phyloP scores from a whole-genome alignment of 805 yeast genomes.

The Cyberlindnera maclurae region DNA sequence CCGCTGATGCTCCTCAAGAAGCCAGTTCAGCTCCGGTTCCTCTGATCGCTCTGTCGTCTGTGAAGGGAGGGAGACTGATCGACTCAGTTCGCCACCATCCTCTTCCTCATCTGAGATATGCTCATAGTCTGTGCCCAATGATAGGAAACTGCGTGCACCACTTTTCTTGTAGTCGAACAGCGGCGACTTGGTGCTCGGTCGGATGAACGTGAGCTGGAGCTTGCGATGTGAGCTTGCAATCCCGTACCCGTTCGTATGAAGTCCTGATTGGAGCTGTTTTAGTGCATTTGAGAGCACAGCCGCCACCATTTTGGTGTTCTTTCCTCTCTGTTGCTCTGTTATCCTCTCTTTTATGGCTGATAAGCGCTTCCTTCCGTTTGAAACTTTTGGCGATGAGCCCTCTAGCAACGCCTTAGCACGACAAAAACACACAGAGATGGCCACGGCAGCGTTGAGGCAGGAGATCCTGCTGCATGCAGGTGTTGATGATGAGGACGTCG shows the following conservation, averaged over 20 bases:
- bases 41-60: constrained; percentile 27
- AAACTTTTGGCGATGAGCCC: background rate
- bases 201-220: constrained; percentile 28
- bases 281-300: constrained; percentile 1
- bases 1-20: constrained; percentile 33
- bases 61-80: constrained; percentile 36
- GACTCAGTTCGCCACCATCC: constrained; percentile 31
- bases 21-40: constrained; percentile 32
- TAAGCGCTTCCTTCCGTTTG: no score
- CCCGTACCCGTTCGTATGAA: constrained; percentile 35
- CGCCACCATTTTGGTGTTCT: background rate
- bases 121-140: constrained; percentile 31
- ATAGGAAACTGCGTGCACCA: constrained; percentile 31
- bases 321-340: background rate
- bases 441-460: constrained; percentile 1
- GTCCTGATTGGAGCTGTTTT: constrained; percentile 24
- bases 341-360: background rate
- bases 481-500: constrained; percentile 35
- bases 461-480: constrained; percentile 25
- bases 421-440: background rate
- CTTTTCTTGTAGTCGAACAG: constrained; percentile 27
- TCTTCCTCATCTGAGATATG: constrained; percentile 22
- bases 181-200: constrained; percentile 36
- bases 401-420: background rate
- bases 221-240: constrained; percentile 34